Evolutionary conservation across 2,329 filamentous ascomycete species (phyloP).

Genomic region (Fusarium cyanostomum): DNA sequence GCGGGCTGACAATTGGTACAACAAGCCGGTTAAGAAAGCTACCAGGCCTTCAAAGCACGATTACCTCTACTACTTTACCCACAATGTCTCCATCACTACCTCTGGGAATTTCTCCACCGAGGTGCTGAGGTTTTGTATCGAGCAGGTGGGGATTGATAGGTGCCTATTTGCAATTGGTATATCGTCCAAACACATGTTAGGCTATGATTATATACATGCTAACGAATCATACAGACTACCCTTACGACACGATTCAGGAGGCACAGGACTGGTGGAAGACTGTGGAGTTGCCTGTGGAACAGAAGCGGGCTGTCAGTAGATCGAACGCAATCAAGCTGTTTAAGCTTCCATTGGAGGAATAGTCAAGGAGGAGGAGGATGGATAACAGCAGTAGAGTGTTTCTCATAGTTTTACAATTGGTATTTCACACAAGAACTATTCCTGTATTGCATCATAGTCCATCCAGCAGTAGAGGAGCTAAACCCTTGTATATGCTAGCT

Average conservation of each 20-base stretch:
- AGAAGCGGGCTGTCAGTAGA: background rate
- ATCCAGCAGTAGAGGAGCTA: too few species aligned
- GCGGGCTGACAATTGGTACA: slow-evolving; percentile 16
- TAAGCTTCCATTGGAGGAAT: slow-evolving; percentile 5
- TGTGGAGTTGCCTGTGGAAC: background rate
- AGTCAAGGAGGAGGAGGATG: background rate
- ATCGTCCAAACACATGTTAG: background rate
- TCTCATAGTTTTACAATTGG: too few species aligned
- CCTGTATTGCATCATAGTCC: too few species aligned
- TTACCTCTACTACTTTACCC: slow-evolving; percentile 4
- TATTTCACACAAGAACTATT: too few species aligned
- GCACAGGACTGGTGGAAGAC: slow-evolving; percentile 20
- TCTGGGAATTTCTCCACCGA: slow-evolving; percentile 18
- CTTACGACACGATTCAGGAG: slow-evolving; percentile 8
- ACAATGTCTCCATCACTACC: slow-evolving; percentile 18
- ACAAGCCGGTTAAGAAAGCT: background rate
- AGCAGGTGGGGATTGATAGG: background rate
- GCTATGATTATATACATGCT: background rate
- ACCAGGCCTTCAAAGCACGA: slow-evolving; percentile 11
- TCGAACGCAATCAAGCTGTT: slow-evolving; percentile 12
- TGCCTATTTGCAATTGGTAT: slow-evolving; percentile 20
- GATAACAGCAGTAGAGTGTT: too few species aligned
- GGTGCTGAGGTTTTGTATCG: slow-evolving; percentile 1
- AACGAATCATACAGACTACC: background rate
- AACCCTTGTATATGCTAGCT: too few species aligned